These are phyloP conservation scores for Hanseniaspora lindneri DNA, from an alignment of 805 yeast genomes.

Conservation along the genomic window DNA sequence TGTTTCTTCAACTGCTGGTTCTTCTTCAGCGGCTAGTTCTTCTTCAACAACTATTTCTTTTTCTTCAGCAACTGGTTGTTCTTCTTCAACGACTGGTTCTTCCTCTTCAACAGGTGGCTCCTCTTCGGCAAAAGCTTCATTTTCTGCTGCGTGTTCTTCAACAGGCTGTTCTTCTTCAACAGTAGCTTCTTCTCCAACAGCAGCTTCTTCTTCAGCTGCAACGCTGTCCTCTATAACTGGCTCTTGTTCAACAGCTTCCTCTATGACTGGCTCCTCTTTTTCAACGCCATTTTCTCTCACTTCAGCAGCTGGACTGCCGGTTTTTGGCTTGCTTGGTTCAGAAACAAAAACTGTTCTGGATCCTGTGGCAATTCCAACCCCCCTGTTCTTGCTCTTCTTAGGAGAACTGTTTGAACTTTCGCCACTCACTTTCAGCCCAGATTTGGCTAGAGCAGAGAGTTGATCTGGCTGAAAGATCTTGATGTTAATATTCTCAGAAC, in stretches of 20 bases:
- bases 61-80: slow-evolving; percentile 16
- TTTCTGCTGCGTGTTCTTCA: slow-evolving; percentile 11
- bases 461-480: slow-evolving; percentile 15
- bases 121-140: slow-evolving; percentile 11
- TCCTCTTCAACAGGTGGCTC: slow-evolving; percentile 13
- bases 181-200: slow-evolving; percentile 5
- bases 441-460: slow-evolving; percentile 13
- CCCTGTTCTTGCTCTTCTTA: background rate
- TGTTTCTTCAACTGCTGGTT: slow-evolving; percentile 7
- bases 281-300: slow-evolving; percentile 12
- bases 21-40: slow-evolving; percentile 5
- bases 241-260: background rate
- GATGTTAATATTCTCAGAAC: background rate
- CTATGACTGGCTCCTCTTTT: slow-evolving; percentile 6
- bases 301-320: slow-evolving; percentile 7
- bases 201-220: slow-evolving; percentile 10
- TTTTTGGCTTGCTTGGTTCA: slow-evolving; percentile 10
- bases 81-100: slow-evolving; percentile 11
- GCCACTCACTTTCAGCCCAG: slow-evolving; percentile 12
- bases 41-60: slow-evolving; percentile 7
- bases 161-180: background rate
- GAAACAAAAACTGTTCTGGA: slow-evolving; percentile 12
- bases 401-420: background rate
- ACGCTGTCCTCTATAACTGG: background rate
- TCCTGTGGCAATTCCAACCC: slow-evolving; percentile 10